A percentile compares a stretch with the other conserved stretches of the same genome.
phyloP scores from a whole-genome alignment of 2,329 filamentous ascomycete species.

The Sarocladium brachiariae region DNA sequence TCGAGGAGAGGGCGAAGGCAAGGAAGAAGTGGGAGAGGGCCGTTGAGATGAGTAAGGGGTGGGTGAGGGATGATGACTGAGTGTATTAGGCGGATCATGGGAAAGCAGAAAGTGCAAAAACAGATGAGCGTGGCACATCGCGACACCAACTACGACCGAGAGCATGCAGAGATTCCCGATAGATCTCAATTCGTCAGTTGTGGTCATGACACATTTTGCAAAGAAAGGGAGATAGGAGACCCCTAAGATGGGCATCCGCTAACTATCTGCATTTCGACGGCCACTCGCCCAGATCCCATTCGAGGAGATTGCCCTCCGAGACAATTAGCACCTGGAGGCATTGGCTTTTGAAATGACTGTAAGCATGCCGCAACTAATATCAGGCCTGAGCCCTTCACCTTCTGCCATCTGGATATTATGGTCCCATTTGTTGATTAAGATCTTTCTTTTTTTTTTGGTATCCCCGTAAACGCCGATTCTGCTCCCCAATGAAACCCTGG shows the following conservation, averaged over 20 bases:
- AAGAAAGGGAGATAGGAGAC: background rate
- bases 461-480: constrained; percentile 3
- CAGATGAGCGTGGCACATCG: no score
- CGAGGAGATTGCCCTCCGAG: no score
- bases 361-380: no score
- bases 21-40: constrained; percentile 70
- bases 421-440: background rate
- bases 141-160: no score
- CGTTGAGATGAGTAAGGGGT: constrained; percentile 72
- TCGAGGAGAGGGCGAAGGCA: constrained; percentile 51
- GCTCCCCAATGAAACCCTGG: background rate
- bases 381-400: no score
- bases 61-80: constrained; percentile 34
- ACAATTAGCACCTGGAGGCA: no score
- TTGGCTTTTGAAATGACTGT: no score
- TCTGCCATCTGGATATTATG: no score
- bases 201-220: background rate
- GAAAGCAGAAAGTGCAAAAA: no score
- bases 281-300: no score
- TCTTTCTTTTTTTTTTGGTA: background rate
- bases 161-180: background rate
- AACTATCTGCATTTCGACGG: no score
- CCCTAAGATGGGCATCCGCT: background rate
- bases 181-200: background rate
- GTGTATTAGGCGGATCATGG: no score